phyloP scores from a whole-genome alignment of 1,284 basidiomycete species.

The Meripilus lineatus region DNA sequence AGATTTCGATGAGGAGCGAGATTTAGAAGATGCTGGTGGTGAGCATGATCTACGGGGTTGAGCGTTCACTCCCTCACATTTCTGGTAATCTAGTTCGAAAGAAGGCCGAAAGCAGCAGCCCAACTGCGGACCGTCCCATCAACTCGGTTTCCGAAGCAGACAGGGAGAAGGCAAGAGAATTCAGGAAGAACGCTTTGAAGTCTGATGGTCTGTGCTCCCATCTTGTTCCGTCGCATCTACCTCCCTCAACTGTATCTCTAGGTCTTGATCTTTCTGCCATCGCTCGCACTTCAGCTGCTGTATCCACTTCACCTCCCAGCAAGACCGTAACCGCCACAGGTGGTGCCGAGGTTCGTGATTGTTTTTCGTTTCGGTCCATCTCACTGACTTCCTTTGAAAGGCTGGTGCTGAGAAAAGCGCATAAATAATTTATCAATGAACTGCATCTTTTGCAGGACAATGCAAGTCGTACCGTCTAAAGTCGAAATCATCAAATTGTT shows the following conservation, averaged over 20 bases:
- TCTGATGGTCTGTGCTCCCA: slow-evolving; percentile 37
- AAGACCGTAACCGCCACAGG: neutral
- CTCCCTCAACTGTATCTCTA: slow-evolving; percentile 18
- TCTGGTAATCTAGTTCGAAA: slow-evolving; percentile 9
- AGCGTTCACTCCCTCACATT: too few species aligned
- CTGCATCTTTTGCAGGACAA: too few species aligned
- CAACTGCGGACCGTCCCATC: slow-evolving; percentile 23
- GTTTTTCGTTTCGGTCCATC: too few species aligned
- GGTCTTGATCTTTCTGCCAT: slow-evolving; percentile 72
- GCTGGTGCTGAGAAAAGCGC: too few species aligned
- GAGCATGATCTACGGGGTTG: slow-evolving; percentile 5
- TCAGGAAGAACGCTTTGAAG: slow-evolving; percentile 67
- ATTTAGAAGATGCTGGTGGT: slow-evolving; percentile 31
- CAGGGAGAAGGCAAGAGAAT: slow-evolving; percentile 52
- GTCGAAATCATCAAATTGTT: too few species aligned
- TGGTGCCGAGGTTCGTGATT: too few species aligned
- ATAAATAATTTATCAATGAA: too few species aligned
- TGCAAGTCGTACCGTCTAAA: too few species aligned
- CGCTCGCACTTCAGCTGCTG: slow-evolving; percentile 75
- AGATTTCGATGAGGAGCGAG: slow-evolving; percentile 43
- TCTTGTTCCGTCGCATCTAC: neutral
- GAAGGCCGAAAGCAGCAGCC: slow-evolving; percentile 12
- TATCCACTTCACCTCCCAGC: slow-evolving; percentile 57
- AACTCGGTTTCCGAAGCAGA: slow-evolving; percentile 60
- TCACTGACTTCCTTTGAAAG: too few species aligned